Conservation (phyloP, 495 filamentous ascomycete genomes). For the Evernia prunastri region DNA sequence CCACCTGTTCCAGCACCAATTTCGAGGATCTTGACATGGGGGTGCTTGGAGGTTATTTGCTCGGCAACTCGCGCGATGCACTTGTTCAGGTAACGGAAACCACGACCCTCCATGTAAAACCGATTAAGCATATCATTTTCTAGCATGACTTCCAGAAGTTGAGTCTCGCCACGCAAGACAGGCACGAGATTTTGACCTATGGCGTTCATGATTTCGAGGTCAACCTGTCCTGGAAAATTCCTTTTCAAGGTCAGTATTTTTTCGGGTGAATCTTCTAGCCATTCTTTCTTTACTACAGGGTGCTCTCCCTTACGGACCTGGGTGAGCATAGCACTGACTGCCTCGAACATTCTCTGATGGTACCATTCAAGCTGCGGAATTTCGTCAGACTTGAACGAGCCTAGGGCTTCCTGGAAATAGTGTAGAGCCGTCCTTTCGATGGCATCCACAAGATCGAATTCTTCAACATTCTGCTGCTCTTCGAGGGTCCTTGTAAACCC, state of each 20-base stretch:
- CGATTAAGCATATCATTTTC: slow-evolving; percentile 35
- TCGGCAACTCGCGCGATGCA: slow-evolving; percentile 23
- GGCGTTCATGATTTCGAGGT: not conserved
- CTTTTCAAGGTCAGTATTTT: not conserved
- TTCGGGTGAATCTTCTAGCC: not conserved
- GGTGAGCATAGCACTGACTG: not conserved
- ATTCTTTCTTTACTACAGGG: not conserved
- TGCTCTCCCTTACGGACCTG: not conserved
- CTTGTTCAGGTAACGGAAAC: slow-evolving; percentile 25
- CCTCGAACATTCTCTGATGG: not conserved
- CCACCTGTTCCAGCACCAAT: too few relatives aligned
- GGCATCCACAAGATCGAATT: not conserved
- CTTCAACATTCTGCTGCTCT: not conserved
- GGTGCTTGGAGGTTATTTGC: slow-evolving; percentile 40
- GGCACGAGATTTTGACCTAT: slow-evolving; percentile 36
- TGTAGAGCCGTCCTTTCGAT: not conserved
- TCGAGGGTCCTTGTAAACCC: not conserved
- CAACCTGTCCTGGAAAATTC: not conserved
- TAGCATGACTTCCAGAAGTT: slow-evolving; percentile 39
- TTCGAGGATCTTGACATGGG: slow-evolving; percentile 43
- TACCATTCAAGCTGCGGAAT: not conserved
- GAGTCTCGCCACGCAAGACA: slow-evolving; percentile 36
- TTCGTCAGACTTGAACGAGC: not conserved
- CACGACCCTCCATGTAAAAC: slow-evolving; percentile 34
- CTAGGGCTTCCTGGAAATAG: not conserved